phyloP scores from a whole-genome alignment of 257 asterid genomes.

The Schizonepeta tenuifolia region DNA sequence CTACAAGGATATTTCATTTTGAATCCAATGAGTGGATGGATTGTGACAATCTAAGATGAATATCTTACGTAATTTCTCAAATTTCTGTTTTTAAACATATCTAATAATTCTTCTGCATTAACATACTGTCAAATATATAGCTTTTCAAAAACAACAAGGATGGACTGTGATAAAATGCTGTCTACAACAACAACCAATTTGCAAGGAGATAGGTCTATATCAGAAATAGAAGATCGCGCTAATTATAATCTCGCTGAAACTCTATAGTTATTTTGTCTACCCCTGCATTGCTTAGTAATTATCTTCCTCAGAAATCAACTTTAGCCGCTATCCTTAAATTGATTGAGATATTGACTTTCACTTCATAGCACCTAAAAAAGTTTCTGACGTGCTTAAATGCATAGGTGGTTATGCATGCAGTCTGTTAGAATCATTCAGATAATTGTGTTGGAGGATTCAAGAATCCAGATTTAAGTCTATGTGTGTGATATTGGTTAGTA shows the following conservation, averaged over 20 bases:
- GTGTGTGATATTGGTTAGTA: background rate
- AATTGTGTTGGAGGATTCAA: conserved; percentile 11
- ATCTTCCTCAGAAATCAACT: conserved; percentile 6
- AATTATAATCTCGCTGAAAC: conserved; percentile 14
- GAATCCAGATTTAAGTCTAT: conserved; percentile 8
- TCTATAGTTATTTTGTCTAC: background rate
- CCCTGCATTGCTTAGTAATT: conserved; percentile 2
- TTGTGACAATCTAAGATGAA: conserved; percentile 11
- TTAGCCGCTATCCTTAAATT: conserved; percentile 7
- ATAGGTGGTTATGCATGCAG: conserved; percentile 17
- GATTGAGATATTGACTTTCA: conserved; percentile 9
- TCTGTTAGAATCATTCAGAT: conserved; percentile 11
- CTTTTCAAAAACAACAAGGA: background rate
- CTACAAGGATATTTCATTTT: background rate
- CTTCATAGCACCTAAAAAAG: background rate
- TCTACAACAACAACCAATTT: conserved; percentile 1
- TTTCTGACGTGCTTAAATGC: conserved; percentile 16
- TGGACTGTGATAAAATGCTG: background rate
- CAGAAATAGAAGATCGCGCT: conserved; percentile 16
- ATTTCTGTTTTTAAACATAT: background rate
- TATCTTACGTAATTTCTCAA: conserved; percentile 5
- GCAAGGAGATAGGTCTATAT: background rate
- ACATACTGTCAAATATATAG: conserved; percentile 5
- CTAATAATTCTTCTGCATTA: conserved; percentile 18
- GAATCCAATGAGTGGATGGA: background rate